Percentiles rank a stretch among this genome's conserved stretches.
These are phyloP conservation scores for Plectosphaerella plurivora DNA, from an alignment of 2,329 filamentous ascomycete genomes.

Conservation along the genomic window DNA sequence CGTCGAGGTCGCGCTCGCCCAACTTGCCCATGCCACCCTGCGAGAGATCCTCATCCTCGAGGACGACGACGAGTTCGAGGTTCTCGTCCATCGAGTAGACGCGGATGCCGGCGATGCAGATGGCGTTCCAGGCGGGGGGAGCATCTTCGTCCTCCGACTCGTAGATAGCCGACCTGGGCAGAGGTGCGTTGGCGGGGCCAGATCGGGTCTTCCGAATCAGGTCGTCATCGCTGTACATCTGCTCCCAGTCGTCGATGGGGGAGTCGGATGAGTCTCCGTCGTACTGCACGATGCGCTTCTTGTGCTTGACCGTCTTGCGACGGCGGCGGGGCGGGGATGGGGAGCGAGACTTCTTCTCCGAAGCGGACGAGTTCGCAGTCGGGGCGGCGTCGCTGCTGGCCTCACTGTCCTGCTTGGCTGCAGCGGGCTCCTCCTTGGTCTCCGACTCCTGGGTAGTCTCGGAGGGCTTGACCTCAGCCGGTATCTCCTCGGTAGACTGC, in stretches of 20 bases:
- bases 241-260: slow-evolving; percentile 55
- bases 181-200: slow-evolving; percentile 26
- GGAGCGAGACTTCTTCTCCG: slow-evolving; percentile 2
- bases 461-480: slow-evolving; percentile 8
- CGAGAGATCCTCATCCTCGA: slow-evolving; percentile 49
- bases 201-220: slow-evolving; percentile 46
- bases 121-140: slow-evolving; percentile 57
- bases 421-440: not conserved
- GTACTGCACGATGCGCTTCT: slow-evolving; percentile 23
- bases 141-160: slow-evolving; percentile 54
- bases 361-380: slow-evolving; percentile 15
- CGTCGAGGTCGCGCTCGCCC: slow-evolving; percentile 50
- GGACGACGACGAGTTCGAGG: slow-evolving; percentile 49
- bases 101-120: slow-evolving; percentile 56
- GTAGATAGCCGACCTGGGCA: slow-evolving; percentile 30
- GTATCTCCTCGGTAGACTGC: no score
- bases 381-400: slow-evolving; percentile 25
- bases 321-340: slow-evolving; percentile 4
- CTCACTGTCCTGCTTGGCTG: not conserved
- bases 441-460: slow-evolving; percentile 12
- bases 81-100: slow-evolving; percentile 56
- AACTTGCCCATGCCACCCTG: slow-evolving; percentile 55
- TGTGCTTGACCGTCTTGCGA: slow-evolving; percentile 19
- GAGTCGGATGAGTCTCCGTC: slow-evolving; percentile 55
- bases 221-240: slow-evolving; percentile 55